These are phyloP conservation scores for Lactifluus echinatus DNA, from an alignment of 768 basidiomycete genomes.

Conservation along the genomic window DNA sequence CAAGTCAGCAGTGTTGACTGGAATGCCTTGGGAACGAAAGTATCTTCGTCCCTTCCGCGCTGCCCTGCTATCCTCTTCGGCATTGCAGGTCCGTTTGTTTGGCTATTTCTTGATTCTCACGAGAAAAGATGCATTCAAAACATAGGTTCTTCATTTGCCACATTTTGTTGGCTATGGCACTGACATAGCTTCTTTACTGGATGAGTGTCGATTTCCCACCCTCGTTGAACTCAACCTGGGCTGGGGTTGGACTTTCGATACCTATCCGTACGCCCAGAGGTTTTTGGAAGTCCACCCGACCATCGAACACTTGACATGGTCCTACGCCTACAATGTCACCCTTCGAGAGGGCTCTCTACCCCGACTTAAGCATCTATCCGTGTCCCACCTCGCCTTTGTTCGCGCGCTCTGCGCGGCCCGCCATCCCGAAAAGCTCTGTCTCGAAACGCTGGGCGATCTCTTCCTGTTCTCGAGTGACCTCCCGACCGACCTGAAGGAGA, in stretches of 20 bases:
- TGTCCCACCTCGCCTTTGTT: constrained; percentile 15
- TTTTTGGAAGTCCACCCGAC: constrained; percentile 16
- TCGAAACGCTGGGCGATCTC: constrained; percentile 16
- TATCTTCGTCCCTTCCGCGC: constrained; percentile 9
- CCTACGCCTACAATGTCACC: constrained; percentile 8
- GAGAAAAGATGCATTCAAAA: neutral
- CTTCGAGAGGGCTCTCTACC: constrained; percentile 6
- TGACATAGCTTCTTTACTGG: constrained; percentile 5
- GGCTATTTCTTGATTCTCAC: neutral
- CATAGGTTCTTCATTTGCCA: constrained; percentile 15
- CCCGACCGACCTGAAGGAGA: constrained; percentile 8
- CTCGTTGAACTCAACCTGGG: constrained; percentile 15
- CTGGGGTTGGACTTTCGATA: constrained; percentile 17
- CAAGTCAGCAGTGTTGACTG: constrained; percentile 15
- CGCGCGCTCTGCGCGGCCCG: constrained; percentile 15
- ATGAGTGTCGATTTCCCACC: constrained; percentile 11
- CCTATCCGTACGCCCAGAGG: constrained; percentile 13
- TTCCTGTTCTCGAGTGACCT: constrained; percentile 17
- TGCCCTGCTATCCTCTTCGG: neutral
- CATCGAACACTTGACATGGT: constrained; percentile 15
- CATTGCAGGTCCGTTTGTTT: constrained; percentile 1
- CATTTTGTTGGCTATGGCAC: constrained; percentile 13
- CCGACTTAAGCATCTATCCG: constrained; percentile 13
- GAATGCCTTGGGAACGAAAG: constrained; percentile 13
- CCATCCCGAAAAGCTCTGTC: neutral